Evolutionary conservation across 192 early-diverging fungal genomes (phyloP).

Genomic region (Mortierella hygrophila): DNA sequence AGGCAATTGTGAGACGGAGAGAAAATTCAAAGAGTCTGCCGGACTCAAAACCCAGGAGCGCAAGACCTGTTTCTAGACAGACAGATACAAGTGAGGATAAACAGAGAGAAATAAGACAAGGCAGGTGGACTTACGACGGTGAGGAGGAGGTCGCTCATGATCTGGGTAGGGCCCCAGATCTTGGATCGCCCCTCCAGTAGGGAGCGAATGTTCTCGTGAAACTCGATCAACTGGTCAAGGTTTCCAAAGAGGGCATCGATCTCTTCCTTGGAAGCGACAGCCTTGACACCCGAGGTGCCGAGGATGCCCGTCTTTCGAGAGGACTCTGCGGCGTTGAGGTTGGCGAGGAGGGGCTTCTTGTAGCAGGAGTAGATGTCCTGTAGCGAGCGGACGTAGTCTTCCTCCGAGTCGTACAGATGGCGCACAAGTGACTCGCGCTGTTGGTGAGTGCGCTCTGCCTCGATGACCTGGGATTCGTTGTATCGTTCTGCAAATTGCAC

Average conservation of each 20-base stretch:
- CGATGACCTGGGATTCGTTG: conserved; percentile 43
- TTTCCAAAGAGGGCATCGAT: conserved; percentile 49
- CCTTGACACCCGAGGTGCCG: conserved; percentile 11
- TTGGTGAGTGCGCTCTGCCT: conserved; percentile 40
- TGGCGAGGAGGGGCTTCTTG: conserved; percentile 25
- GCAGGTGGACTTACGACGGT: conserved; percentile 18
- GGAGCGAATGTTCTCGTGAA: conserved; percentile 42
- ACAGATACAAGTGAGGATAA: background rate
- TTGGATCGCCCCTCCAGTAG: conserved; percentile 47
- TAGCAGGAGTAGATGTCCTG: conserved; percentile 48
- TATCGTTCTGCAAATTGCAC: conserved; percentile 20
- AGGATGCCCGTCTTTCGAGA: conserved; percentile 21
- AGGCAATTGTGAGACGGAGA: background rate
- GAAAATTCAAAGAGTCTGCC: background rate
- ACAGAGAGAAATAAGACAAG: background rate
- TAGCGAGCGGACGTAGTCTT: conserved; percentile 47
- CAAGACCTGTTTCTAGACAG: background rate
- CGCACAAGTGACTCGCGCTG: conserved; percentile 50
- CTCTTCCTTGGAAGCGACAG: conserved; percentile 37
- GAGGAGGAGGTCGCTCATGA: conserved; percentile 49
- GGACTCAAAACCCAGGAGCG: background rate
- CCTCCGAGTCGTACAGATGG: conserved; percentile 51
- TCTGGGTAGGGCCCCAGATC: conserved; percentile 54
- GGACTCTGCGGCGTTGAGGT: conserved; percentile 22
- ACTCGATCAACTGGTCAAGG: conserved; percentile 35